Conservation (phyloP, 139 green algal genomes). For the Chara braunii region DNA sequence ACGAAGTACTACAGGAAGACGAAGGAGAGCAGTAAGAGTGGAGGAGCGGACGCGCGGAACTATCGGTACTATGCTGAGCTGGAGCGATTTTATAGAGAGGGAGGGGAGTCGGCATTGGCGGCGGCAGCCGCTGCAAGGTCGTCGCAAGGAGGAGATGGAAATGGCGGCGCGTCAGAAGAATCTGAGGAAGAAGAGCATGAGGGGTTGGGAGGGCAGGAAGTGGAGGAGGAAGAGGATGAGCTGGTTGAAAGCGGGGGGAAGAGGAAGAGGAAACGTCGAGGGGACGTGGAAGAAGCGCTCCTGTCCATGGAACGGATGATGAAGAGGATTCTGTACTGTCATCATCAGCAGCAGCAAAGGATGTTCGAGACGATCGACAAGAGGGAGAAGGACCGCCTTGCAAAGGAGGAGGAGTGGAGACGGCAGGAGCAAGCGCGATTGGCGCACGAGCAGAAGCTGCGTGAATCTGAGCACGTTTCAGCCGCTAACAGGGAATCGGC, state of each 20-base stretch:
- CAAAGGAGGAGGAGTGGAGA: no score
- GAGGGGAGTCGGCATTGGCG: not conserved
- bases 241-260: not conserved
- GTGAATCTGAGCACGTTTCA: not conserved
- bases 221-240: not conserved
- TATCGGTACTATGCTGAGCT: not conserved
- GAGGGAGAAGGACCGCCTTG: no score
- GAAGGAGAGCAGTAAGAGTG: not conserved
- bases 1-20: constrained; percentile 1
- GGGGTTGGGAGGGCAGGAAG: not conserved
- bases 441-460: not conserved
- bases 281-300: not conserved
- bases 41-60: not conserved
- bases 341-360: no score
- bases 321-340: no score
- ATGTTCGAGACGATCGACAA: no score
- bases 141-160: not conserved
- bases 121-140: not conserved
- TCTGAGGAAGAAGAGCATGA: not conserved
- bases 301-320: not conserved
- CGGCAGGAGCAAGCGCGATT: not conserved
- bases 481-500: no score
- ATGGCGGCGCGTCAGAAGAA: not conserved
- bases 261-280: not conserved
- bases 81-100: not conserved